A percentile compares a stretch with the other conserved stretches of the same genome.
Conservation (phyloP, 2,329 filamentous ascomycete species). For the Cordyceps militaris region DNA sequence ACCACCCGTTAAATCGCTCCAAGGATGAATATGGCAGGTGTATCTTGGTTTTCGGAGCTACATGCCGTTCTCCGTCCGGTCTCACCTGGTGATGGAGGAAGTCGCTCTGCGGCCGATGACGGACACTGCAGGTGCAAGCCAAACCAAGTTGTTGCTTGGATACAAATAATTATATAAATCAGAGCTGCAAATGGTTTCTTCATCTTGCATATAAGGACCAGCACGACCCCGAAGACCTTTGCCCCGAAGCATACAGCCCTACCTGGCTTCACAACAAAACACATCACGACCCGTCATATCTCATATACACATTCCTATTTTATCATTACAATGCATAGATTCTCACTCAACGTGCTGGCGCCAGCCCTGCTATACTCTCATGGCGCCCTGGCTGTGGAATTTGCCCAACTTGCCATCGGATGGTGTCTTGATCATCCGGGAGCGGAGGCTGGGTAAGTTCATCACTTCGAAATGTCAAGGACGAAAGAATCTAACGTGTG, state of each 20-base stretch:
- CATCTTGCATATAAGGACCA: background rate
- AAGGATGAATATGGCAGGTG: background rate
- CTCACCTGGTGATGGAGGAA: background rate
- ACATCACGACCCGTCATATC: background rate
- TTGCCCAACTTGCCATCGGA: constrained; percentile 1
- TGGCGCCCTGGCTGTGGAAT: background rate
- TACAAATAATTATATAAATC: background rate
- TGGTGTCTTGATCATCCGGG: constrained; percentile 9
- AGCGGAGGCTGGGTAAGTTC: constrained; percentile 2
- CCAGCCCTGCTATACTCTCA: background rate
- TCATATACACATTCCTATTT: background rate
- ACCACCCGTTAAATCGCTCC: no score
- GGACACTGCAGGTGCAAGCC: constrained; percentile 1
- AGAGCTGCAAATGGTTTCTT: background rate
- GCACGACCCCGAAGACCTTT: background rate
- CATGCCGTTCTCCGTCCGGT: background rate
- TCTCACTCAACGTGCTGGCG: background rate
- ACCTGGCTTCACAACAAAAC: background rate
- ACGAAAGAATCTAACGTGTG: background rate
- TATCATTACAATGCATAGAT: constrained; percentile 2
- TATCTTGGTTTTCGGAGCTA: background rate
- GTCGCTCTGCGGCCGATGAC: background rate
- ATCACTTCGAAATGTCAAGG: background rate
- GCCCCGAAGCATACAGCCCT: background rate
- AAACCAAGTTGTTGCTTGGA: background rate